phyloP scores from a whole-genome alignment of 208 protist genomes.

The Entamoeba invadens region DNA sequence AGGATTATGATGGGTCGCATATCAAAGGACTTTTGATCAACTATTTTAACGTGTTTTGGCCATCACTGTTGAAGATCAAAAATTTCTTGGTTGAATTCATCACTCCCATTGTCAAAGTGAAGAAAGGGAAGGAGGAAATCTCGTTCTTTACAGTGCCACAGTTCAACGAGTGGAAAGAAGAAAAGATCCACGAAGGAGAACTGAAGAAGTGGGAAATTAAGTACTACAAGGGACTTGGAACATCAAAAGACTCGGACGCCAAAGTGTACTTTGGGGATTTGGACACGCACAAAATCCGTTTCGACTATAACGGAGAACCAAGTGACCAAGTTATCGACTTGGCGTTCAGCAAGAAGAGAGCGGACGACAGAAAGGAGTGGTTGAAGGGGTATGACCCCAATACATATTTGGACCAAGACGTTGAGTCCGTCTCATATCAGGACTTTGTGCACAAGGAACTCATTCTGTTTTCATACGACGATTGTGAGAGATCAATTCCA shows the following conservation, averaged over 20 bases:
- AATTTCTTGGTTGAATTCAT: constrained; percentile 98
- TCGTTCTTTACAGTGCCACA: constrained; percentile 96
- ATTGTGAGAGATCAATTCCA: constrained; percentile 72
- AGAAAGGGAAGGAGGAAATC: constrained; percentile 54
- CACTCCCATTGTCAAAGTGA: constrained; percentile 96
- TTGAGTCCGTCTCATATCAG: constrained; percentile 60
- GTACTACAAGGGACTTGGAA: constrained; percentile 78
- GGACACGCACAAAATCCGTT: constrained; percentile 76
- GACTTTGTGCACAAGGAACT: constrained; percentile 98
- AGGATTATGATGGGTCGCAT: constrained; percentile 99
- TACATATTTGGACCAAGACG: constrained; percentile 56
- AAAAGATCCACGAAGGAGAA: constrained; percentile 35
- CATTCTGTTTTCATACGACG: constrained; percentile 90
- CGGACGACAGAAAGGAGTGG: constrained; percentile 72
- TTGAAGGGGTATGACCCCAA: neutral
- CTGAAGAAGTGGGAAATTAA: constrained; percentile 77
- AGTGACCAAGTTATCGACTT: constrained; percentile 82
- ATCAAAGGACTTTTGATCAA: constrained; percentile 99
- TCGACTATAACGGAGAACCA: constrained; percentile 55
- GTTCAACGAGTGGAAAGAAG: constrained; percentile 80
- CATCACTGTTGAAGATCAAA: constrained; percentile 68
- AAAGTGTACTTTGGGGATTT: constrained; percentile 97
- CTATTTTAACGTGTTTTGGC: constrained; percentile 89
- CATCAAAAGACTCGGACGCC: constrained; percentile 65
- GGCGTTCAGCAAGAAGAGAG: constrained; percentile 87